Evolutionary conservation across 192 early-diverging fungal species (phyloP).

Genomic region (Diversispora epigaea): DNA sequence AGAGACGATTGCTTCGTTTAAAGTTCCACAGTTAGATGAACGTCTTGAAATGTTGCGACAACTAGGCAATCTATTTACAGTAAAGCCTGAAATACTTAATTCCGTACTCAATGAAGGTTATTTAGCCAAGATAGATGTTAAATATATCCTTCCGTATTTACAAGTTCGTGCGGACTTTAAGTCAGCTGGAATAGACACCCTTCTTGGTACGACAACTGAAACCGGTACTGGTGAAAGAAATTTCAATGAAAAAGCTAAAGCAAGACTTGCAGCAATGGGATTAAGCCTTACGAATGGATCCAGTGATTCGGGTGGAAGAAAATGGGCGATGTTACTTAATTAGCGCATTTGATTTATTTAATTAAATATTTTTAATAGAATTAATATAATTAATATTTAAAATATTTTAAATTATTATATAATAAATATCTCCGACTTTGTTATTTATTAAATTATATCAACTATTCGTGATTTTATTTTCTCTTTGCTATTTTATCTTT

Average conservation of each 20-base stretch:
- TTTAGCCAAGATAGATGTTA: conserved; percentile 76
- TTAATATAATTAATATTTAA: too few relatives aligned
- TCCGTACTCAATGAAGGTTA: conserved; percentile 85
- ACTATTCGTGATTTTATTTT: too few relatives aligned
- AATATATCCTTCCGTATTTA: conserved; percentile 82
- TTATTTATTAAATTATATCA: too few relatives aligned
- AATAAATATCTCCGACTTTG: too few relatives aligned
- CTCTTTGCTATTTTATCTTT: too few relatives aligned
- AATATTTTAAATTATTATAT: too few relatives aligned
- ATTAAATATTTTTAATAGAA: too few relatives aligned
- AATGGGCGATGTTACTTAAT: not conserved
- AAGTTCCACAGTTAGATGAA: conserved; percentile 70
- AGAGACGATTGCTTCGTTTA: conserved; percentile 76
- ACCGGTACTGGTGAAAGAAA: conserved; percentile 25
- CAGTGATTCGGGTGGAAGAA: not conserved
- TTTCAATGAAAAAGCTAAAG: conserved; percentile 32
- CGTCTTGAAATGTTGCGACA: conserved; percentile 90
- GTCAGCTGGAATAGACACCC: conserved; percentile 57
- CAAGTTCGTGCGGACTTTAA: conserved; percentile 85
- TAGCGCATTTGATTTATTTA: too few relatives aligned
- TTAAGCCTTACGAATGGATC: conserved; percentile 1
- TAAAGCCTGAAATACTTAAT: conserved; percentile 86
- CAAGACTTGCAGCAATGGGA: conserved; percentile 26
- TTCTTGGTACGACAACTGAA: conserved; percentile 44
- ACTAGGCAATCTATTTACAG: conserved; percentile 89